Evolutionary conservation across 1,284 basidiomycete species (phyloP).

Genomic region (Termitomyces sp.): DNA sequence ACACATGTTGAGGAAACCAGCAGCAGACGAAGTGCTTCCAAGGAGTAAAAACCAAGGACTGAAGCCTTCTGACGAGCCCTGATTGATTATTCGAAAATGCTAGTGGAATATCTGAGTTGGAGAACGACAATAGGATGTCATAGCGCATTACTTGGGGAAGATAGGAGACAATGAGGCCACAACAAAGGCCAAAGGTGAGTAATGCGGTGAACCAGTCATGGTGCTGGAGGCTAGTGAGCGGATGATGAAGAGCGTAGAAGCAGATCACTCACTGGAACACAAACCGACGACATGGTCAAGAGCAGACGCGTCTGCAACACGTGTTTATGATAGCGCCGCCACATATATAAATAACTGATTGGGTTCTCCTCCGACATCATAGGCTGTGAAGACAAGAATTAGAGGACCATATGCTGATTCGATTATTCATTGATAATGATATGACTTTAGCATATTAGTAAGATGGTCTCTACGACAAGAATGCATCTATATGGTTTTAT

Average conservation of each 20-base stretch:
- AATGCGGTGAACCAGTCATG: conserved; percentile 73
- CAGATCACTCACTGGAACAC: background rate
- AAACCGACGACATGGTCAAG: conserved; percentile 3
- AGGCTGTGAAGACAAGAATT: too few relatives aligned
- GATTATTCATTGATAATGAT: too few relatives aligned
- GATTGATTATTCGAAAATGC: conserved; percentile 71
- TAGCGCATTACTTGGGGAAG: conserved; percentile 66
- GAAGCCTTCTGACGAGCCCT: conserved; percentile 81
- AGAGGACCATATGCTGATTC: too few relatives aligned
- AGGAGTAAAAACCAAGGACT: conserved; percentile 93
- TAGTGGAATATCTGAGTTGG: conserved; percentile 22
- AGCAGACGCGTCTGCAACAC: background rate
- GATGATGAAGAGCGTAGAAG: background rate
- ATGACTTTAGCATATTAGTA: too few relatives aligned
- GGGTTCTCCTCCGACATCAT: too few relatives aligned
- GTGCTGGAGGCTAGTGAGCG: conserved; percentile 33
- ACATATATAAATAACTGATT: too few relatives aligned
- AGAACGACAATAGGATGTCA: conserved; percentile 14
- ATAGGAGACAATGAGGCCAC: conserved; percentile 85
- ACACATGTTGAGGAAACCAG: conserved; percentile 80
- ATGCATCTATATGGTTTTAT: too few relatives aligned
- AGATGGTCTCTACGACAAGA: too few relatives aligned
- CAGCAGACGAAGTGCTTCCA: conserved; percentile 81
- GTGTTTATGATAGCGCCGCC: too few relatives aligned
- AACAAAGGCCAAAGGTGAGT: conserved; percentile 72